Evolutionary conservation across 2,329 filamentous ascomycete species (phyloP).

Genomic region (Fusarium sp.): DNA sequence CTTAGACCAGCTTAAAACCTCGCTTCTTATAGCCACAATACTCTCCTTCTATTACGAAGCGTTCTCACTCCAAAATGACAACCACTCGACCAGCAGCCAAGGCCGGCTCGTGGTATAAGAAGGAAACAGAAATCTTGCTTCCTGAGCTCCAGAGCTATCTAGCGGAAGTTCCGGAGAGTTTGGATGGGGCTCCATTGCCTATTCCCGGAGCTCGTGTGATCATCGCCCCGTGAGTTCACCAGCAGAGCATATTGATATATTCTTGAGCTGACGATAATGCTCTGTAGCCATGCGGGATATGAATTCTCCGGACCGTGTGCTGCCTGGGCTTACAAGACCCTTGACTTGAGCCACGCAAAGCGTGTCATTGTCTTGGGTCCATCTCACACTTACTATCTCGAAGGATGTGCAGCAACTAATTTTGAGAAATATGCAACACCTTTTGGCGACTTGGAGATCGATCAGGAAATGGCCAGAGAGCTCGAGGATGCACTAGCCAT

Average conservation of each 20-base stretch:
- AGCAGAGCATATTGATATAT: accelerated
- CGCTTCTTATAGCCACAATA: background rate
- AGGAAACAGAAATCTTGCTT: conserved; percentile 69
- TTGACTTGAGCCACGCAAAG: conserved; percentile 85
- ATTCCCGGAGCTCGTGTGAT: conserved; percentile 82
- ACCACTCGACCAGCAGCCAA: conserved; percentile 72
- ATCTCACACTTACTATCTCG: conserved; percentile 87
- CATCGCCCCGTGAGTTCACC: conserved; percentile 84
- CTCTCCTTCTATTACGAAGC: background rate
- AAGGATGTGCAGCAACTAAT: conserved; percentile 79
- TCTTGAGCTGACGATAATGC: background rate
- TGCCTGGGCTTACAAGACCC: conserved; percentile 92
- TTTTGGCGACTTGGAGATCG: conserved; percentile 76
- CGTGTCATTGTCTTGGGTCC: conserved; percentile 93
- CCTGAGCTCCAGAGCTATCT: conserved; percentile 81
- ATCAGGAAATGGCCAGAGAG: conserved; percentile 65
- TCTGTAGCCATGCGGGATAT: conserved; percentile 88
- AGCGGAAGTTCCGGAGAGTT: conserved; percentile 73
- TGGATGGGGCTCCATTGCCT: conserved; percentile 73
- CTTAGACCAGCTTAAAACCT: background rate
- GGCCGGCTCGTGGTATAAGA: conserved; percentile 89
- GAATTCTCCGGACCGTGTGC: conserved; percentile 91
- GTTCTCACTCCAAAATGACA: conserved; percentile 30
- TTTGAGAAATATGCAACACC: conserved; percentile 80
- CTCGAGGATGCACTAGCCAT: conserved; percentile 57